phyloP scores from a whole-genome alignment of 2,329 filamentous ascomycete genomes.

The Aspergillus luchuensis region DNA sequence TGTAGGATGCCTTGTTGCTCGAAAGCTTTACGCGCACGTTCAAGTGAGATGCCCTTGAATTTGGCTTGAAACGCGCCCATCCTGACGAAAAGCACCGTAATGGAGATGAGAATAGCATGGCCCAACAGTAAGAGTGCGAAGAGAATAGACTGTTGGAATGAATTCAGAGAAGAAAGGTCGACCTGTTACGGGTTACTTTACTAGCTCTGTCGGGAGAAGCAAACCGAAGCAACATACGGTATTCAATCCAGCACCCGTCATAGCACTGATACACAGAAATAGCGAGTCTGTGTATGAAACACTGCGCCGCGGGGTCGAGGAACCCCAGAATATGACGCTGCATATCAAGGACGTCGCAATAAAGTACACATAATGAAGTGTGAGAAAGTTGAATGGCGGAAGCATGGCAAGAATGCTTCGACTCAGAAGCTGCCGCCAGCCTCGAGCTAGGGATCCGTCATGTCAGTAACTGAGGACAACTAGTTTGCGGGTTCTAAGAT shows the following conservation, averaged over 20 bases:
- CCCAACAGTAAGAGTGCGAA: slow-evolving; percentile 68
- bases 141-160: slow-evolving; percentile 68
- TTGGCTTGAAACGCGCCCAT: slow-evolving; percentile 64
- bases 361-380: slow-evolving; percentile 69
- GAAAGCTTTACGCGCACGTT: slow-evolving; percentile 20
- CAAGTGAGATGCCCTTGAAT: slow-evolving; percentile 56
- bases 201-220: not conserved
- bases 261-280: slow-evolving; percentile 67
- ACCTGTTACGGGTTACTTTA: slow-evolving; percentile 28
- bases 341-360: slow-evolving; percentile 56
- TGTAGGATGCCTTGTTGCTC: slow-evolving; percentile 47
- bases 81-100: slow-evolving; percentile 63
- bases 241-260: slow-evolving; percentile 69
- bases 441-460: slow-evolving; percentile 20
- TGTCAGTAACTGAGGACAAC: slow-evolving; percentile 2
- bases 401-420: slow-evolving; percentile 30
- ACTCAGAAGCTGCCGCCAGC: slow-evolving; percentile 24
- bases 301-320: slow-evolving; percentile 53
- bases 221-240: slow-evolving; percentile 45
- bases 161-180: slow-evolving; percentile 61
- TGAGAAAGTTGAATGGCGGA: slow-evolving; percentile 60
- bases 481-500: no score
- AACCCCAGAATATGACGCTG: slow-evolving; percentile 61
- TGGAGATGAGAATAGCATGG: slow-evolving; percentile 67
- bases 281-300: slow-evolving; percentile 66